Percentiles rank a stretch among this genome's conserved stretches.
Evolutionary conservation across 2,329 filamentous ascomycete genomes (phyloP).

Genomic region (Monilinia fructigena): DNA sequence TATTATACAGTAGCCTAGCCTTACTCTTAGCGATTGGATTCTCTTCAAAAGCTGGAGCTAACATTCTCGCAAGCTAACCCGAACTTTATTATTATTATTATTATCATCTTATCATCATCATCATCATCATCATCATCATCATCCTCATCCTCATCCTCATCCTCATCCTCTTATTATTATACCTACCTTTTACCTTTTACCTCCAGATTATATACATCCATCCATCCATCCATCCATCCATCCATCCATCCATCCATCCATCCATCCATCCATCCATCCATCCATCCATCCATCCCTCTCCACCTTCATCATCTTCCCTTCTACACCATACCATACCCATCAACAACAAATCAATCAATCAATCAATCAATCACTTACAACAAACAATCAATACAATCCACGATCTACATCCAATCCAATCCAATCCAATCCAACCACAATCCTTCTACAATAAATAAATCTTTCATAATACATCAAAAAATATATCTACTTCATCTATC

Average conservation of each 20-base stretch:
- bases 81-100: too few relatives aligned
- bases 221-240: background rate
- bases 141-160: too few relatives aligned
- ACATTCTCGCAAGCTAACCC: too few relatives aligned
- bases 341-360: background rate
- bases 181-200: too few relatives aligned
- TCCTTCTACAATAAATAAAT: background rate
- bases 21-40: constrained; percentile 1
- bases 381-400: background rate
- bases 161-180: too few relatives aligned
- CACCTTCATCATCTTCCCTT: background rate
- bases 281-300: background rate
- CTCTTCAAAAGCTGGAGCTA: too few relatives aligned
- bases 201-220: too few relatives aligned
- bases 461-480: background rate
- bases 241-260: too few relatives aligned
- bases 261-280: background rate
- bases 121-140: too few relatives aligned
- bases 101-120: too few relatives aligned
- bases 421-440: too few relatives aligned
- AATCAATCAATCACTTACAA: background rate
- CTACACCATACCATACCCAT: background rate
- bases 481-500: background rate
- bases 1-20: constrained; percentile 3
- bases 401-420: too few relatives aligned